Evolutionary conservation across 2,329 filamentous ascomycete species (phyloP), one percentile per base, ranked within the genome.

Genomic region (Epicoccum nigrum): DNA sequence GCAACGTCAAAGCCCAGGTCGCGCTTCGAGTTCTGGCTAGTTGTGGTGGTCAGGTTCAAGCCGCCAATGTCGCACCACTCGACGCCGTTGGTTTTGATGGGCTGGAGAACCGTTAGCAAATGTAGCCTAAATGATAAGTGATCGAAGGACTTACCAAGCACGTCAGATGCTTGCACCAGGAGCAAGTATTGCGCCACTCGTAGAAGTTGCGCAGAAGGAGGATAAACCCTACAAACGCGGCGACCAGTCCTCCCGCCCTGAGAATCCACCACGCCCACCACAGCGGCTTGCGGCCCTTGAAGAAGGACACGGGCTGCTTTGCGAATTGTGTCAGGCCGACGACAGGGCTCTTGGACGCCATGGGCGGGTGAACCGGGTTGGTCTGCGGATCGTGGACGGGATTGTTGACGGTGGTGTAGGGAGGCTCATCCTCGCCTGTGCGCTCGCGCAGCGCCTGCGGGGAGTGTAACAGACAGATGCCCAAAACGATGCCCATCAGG

Each of bases 231-330:
- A 96, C 82, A 28, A 96, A 79, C 27, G 92, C 88, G n/a, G 86
- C 82, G 7, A 96, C 82, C 43, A 99, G 77, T 19, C 88, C 87
- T 0, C 83, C 90, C 1, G 83, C 89, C 15, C 94, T 84, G 21
- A 97, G 81, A 17, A 96, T 74, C 93, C 93, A 97, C 94, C 94
- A 99, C 5, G 79, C 88, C 94, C 94, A 99, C 94, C 94, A 99
- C 7, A 96, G 80, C 17, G 89, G 88, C 72, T 96, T 96, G 15
- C 94, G 84, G 16, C 90, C 91, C 71, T 92, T 93, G 78, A 97
- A 97, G 75, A 97, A 97, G 5, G 85, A 86, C 0, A 83, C 58
- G 0, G 81, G 81, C 45, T 77, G 68, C 56, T 78, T 79, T 19
- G 76, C 68, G 58, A 83, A 82, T 13, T 65, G 72, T 11, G 68